These are phyloP conservation scores for Globisporangium mamillatum DNA, from an alignment of 352 stramenopile genomes.

Conservation along the genomic window DNA sequence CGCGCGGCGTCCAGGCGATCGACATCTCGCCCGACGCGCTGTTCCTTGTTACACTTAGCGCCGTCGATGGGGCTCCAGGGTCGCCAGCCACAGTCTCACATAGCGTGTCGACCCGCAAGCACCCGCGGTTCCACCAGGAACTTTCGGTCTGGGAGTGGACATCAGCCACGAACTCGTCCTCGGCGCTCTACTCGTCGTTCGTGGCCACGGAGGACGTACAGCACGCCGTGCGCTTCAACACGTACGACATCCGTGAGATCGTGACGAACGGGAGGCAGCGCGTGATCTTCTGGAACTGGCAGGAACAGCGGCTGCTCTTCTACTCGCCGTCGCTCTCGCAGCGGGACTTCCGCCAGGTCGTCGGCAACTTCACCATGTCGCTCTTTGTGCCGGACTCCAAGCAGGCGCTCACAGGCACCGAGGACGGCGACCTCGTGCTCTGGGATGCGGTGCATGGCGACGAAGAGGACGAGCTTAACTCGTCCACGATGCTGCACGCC, in stretches of 20 bases:
- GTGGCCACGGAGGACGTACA: conserved; percentile 79
- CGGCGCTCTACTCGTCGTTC: conserved; percentile 51
- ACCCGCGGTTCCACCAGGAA: conserved; percentile 64
- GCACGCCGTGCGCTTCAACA: conserved; percentile 87
- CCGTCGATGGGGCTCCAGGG: conserved; percentile 31
- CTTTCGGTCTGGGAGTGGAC: conserved; percentile 90
- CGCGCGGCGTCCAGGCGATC: conserved; percentile 72
- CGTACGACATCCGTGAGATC: conserved; percentile 85
- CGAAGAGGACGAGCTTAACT: conserved; percentile 26
- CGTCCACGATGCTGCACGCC: conserved; percentile 12
- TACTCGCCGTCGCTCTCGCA: conserved; percentile 84
- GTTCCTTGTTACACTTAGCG: conserved; percentile 85
- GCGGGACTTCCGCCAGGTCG: conserved; percentile 74
- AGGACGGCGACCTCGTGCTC: conserved; percentile 85
- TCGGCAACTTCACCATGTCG: conserved; percentile 84
- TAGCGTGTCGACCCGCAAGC: conserved; percentile 11
- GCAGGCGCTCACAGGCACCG: conserved; percentile 82
- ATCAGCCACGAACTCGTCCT: conserved; percentile 23
- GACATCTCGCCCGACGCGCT: conserved; percentile 89
- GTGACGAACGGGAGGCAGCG: conserved; percentile 83
- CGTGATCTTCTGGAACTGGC: conserved; percentile 91
- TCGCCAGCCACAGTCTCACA: not conserved
- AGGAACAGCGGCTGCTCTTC: conserved; percentile 71
- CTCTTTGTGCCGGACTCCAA: conserved; percentile 86
- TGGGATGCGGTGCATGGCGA: conserved; percentile 64